A percentile compares a stretch with the other conserved stretches of the same genome.
Conservation (phyloP, 2,329 filamentous ascomycete genomes). For the Aureobasidium sp. region DNA sequence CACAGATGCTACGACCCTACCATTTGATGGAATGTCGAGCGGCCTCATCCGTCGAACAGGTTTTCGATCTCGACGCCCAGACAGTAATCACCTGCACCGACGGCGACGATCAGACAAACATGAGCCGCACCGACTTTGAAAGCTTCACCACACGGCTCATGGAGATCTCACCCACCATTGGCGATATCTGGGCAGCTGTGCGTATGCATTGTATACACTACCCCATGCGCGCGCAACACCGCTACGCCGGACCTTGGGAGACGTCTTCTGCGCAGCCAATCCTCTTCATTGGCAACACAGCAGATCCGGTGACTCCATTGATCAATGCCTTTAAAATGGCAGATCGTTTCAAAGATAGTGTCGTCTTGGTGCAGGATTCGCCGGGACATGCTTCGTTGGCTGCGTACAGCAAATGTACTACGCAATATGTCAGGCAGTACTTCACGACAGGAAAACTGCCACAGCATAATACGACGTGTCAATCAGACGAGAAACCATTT, state of each 20-base stretch:
- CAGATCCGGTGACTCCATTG: constrained; percentile 55
- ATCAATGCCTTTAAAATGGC: constrained; percentile 40
- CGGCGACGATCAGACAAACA: constrained; percentile 23
- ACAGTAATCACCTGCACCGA: constrained; percentile 32
- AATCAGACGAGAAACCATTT: background rate
- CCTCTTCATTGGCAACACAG: constrained; percentile 50
- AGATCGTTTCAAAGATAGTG: constrained; percentile 35
- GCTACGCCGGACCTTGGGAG: constrained; percentile 18
- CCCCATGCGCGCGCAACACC: background rate
- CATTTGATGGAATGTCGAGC: constrained; percentile 32
- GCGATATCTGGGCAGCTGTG: constrained; percentile 32
- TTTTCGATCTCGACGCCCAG: constrained; percentile 15
- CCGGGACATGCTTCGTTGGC: constrained; percentile 25
- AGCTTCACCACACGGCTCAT: constrained; percentile 23
- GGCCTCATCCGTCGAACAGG: constrained; percentile 18
- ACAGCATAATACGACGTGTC: background rate
- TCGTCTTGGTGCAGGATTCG: constrained; percentile 39
- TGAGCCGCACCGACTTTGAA: constrained; percentile 19
- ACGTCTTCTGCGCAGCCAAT: constrained; percentile 46
- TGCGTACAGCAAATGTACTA: background rate
- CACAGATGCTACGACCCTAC: constrained; percentile 29
- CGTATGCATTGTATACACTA: constrained; percentile 29
- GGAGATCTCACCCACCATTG: constrained; percentile 26
- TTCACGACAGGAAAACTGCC: background rate
- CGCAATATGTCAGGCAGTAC: background rate